phyloP scores from a whole-genome alignment of 169 alveolate genomes.

The Cryptosporidium bovis region DNA sequence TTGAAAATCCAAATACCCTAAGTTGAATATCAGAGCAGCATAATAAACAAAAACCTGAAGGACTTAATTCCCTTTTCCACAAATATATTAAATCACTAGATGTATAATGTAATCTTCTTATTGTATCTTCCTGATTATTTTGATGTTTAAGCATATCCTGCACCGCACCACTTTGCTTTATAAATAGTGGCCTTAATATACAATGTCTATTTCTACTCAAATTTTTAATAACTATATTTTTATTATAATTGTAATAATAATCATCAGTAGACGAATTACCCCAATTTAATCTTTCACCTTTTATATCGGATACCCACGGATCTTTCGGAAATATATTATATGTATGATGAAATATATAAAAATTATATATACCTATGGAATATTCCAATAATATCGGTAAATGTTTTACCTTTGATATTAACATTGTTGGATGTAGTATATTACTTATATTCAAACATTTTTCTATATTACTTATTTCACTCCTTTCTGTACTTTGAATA shows the following conservation, averaged over 20 bases:
- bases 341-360: conserved; percentile 57
- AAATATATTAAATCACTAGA: conserved; percentile 30
- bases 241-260: conserved; percentile 33
- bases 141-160: conserved; percentile 65
- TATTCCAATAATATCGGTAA: conserved; percentile 54
- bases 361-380: conserved; percentile 27
- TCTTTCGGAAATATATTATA: conserved; percentile 67
- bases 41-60: conserved; percentile 60
- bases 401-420: conserved; percentile 38
- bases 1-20: conserved; percentile 35
- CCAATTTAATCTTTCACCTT: conserved; percentile 61
- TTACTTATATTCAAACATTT: conserved; percentile 55
- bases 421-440: conserved; percentile 59
- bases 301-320: conserved; percentile 63
- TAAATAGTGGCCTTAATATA: conserved; percentile 40
- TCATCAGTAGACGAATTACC: conserved; percentile 61
- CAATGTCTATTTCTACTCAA: conserved; percentile 29
- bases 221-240: background rate
- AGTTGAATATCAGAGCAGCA: conserved; percentile 45
- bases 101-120: conserved; percentile 43
- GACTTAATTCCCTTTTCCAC: conserved; percentile 39
- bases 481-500: conserved; percentile 65
- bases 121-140: conserved; percentile 14
- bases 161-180: conserved; percentile 58
- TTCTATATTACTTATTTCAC: conserved; percentile 44